A percentile compares a stretch with the other conserved stretches of the same genome.
phyloP scores from a whole-genome alignment of 345 rosid species.

The Lepidium africanum region DNA sequence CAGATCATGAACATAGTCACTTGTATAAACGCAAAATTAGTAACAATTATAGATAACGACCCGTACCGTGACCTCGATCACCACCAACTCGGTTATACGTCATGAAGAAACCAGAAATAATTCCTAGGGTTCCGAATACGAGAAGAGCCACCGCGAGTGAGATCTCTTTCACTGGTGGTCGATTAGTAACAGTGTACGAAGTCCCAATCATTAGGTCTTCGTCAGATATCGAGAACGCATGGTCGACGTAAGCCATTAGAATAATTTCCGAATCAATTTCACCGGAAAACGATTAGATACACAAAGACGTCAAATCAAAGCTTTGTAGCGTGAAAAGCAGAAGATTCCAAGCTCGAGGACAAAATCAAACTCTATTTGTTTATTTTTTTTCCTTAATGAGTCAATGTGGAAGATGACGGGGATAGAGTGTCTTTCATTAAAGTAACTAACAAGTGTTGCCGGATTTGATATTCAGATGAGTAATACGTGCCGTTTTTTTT shows the following conservation, averaged over 20 bases:
- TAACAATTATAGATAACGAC: background rate
- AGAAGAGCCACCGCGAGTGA: slow-evolving; percentile 85
- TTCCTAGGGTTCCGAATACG: slow-evolving; percentile 70
- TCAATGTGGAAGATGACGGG: slow-evolving; percentile 8
- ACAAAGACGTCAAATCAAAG: background rate
- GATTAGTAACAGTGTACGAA: slow-evolving; percentile 55
- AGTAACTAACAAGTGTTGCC: background rate
- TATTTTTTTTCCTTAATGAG: background rate
- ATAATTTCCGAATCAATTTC: background rate
- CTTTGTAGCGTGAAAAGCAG: background rate
- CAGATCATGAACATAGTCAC: background rate
- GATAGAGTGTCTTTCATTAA: background rate
- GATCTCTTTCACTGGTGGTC: slow-evolving; percentile 94
- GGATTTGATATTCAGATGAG: background rate
- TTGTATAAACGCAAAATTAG: slow-evolving; percentile 3
- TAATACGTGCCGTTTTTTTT: slow-evolving; percentile 2
- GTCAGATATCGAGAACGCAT: slow-evolving; percentile 93
- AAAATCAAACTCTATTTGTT: slow-evolving; percentile 5
- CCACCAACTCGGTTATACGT: slow-evolving; percentile 74
- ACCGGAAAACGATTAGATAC: slow-evolving; percentile 2
- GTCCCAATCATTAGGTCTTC: slow-evolving; percentile 85
- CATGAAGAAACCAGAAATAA: slow-evolving; percentile 68
- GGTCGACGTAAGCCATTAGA: slow-evolving; percentile 96
- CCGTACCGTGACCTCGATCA: slow-evolving; percentile 76
- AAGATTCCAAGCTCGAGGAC: slow-evolving; percentile 17